These are phyloP conservation scores for Candida sanyiensis DNA, from an alignment of 805 yeast genomes.

Conservation along the genomic window DNA sequence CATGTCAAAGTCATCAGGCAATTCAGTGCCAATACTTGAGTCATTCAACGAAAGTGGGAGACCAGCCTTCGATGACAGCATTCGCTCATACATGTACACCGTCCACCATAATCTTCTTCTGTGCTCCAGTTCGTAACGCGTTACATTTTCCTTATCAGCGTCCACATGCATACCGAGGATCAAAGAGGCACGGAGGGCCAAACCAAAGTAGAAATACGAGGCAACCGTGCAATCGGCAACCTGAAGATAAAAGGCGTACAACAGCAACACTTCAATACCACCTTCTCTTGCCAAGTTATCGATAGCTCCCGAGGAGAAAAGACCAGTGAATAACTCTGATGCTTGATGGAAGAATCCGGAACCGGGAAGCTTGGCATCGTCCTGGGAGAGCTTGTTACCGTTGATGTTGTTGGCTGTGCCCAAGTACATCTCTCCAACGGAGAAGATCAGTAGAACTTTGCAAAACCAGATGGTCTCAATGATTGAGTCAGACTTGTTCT, in stretches of 20 bases:
- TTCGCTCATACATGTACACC: conserved; percentile 74
- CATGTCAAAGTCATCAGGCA: conserved; percentile 70
- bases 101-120: conserved; percentile 86
- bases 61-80: conserved; percentile 80
- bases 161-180: conserved; percentile 80
- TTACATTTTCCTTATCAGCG: conserved; percentile 62
- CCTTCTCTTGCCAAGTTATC: conserved; percentile 76
- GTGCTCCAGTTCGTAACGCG: conserved; percentile 71
- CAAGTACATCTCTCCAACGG: conserved; percentile 77
- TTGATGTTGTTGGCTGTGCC: conserved; percentile 67
- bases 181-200: conserved; percentile 66
- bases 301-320: conserved; percentile 74
- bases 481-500: conserved; percentile 42
- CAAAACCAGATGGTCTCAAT: conserved; percentile 79
- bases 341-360: conserved; percentile 75
- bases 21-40: conserved; percentile 71
- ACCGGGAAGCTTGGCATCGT: conserved; percentile 57
- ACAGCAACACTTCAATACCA: conserved; percentile 67
- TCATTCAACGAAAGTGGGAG: conserved; percentile 74
- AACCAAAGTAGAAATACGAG: conserved; percentile 73
- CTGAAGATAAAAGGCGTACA: conserved; percentile 74
- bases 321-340: conserved; percentile 69
- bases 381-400: conserved; percentile 31
- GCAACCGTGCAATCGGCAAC: conserved; percentile 83
- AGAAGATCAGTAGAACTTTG: conserved; percentile 65